phyloP scores from a whole-genome alignment of 2,329 filamentous ascomycete genomes.

The Colletotrichum orchidophilum region DNA sequence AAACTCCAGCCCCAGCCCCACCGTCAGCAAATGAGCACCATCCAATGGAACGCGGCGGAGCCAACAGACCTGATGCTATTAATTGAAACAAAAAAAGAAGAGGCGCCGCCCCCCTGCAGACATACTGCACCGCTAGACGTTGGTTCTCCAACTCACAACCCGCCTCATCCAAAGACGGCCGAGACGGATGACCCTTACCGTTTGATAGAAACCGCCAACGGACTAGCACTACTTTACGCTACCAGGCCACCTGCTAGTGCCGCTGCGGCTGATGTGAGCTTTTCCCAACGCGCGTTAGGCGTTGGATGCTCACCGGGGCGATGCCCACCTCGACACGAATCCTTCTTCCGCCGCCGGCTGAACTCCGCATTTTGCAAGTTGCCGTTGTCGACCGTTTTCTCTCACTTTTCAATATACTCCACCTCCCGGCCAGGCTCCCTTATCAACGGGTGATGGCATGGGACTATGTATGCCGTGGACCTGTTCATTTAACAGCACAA shows the following conservation, averaged over 20 bases:
- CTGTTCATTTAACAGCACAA: background rate
- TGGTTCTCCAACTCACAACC: too few relatives aligned
- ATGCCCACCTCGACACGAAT: background rate
- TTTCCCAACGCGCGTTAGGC: background rate
- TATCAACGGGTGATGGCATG: background rate
- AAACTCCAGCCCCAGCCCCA: slow-evolving; percentile 7
- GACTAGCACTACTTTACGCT: slow-evolving; percentile 3
- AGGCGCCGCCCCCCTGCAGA: slow-evolving; percentile 17
- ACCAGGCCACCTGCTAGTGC: slow-evolving; percentile 6
- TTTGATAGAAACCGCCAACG: slow-evolving; percentile 1
- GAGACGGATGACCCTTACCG: background rate
- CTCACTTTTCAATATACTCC: background rate
- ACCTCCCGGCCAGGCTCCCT: background rate
- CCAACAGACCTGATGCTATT: slow-evolving; percentile 17
- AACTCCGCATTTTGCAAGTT: too few relatives aligned
- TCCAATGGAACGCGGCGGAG: slow-evolving; percentile 21
- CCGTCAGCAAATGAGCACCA: slow-evolving; percentile 19
- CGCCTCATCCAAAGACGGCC: background rate
- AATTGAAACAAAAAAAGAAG: slow-evolving; percentile 22
- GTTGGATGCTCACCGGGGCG: background rate
- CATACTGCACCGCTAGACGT: too few relatives aligned
- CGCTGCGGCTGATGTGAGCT: slow-evolving; percentile 22
- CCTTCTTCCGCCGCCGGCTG: background rate
- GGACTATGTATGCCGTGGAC: background rate
- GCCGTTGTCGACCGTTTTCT: background rate